Base-by-base conservation (phyloP, 1,284 basidiomycete species). In the Sutorius eximius region DNA sequence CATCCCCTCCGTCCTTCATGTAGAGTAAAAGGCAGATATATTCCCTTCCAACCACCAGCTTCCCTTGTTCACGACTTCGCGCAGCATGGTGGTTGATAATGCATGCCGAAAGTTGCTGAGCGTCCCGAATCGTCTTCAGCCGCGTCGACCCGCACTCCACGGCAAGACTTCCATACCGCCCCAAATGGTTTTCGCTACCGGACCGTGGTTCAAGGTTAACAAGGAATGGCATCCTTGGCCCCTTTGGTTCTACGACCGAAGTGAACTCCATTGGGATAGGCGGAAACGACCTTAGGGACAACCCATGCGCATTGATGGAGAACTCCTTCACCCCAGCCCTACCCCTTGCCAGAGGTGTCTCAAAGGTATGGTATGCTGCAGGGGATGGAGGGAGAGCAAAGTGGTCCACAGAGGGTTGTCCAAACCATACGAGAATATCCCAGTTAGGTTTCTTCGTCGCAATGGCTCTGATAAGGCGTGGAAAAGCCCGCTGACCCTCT, bases 381-480 rank as follows among this genome's bases (percentile, higher is more conserved):
- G 56, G 57, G 8, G 51, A 57, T 1, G 36, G 24, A 11, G 57
- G 57, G 49, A 64, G 36, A 18, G 53, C 50, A 38, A 60, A 52
- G 44, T 62, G 52, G 36, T 65, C 44, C 6, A 30, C 13, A 1
- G 52, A 64, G 32, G 58, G 49, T 18, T 60, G 47, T 24, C 60
- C 60, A 13, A 16, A 44, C 60, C 60, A 62, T 0, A 47, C 48
- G 20, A 61, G 57, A 5, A 62, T n/a, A 15, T 62, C 58, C 59
- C 57, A 61, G 27, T 44, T 45, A 24, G 51, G 45, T 3, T 42
- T 46, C 41, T 40, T 49, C 13, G 24, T 45, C 12, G 47, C 33
- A 20, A 63, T 50, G 11, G 46, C 49, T 44, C 54, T 46, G 29
- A 52, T 18, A 9, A 61, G 48, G 11, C 59, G 58, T 3, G 41